These are phyloP conservation scores for Coniochaeta ligniaria DNA, from an alignment of 2,329 filamentous ascomycete species.

Conservation along the genomic window DNA sequence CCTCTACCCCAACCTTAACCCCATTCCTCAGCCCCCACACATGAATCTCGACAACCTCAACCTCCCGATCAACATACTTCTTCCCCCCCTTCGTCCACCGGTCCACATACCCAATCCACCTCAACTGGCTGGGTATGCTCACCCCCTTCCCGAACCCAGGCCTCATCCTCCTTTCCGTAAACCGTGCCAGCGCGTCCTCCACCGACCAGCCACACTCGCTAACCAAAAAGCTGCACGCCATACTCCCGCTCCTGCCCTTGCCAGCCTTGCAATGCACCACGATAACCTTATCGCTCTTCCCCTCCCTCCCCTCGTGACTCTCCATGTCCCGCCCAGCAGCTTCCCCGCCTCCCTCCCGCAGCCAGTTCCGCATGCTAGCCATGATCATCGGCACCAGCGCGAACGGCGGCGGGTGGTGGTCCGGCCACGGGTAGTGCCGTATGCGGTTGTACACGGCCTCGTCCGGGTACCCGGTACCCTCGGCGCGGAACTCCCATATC, in stretches of 20 bases:
- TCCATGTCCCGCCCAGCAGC: slow-evolving; percentile 8
- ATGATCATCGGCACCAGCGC: slow-evolving; percentile 80
- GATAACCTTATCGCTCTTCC: slow-evolving; percentile 51
- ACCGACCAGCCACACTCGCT: slow-evolving; percentile 64
- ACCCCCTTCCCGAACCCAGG: slow-evolving; percentile 83
- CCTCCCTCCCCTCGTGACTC: slow-evolving; percentile 11
- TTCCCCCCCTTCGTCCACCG: slow-evolving; percentile 72
- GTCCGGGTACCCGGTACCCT: slow-evolving; percentile 94
- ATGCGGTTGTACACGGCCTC: slow-evolving; percentile 78
- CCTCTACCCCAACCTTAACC: slow-evolving; percentile 80
- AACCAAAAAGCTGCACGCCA: slow-evolving; percentile 84
- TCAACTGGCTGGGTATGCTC: slow-evolving; percentile 84
- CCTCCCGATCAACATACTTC: slow-evolving; percentile 70
- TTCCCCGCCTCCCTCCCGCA: slow-evolving; percentile 50
- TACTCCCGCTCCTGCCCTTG: slow-evolving; percentile 86
- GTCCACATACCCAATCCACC: slow-evolving; percentile 85
- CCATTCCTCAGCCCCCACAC: slow-evolving; percentile 83
- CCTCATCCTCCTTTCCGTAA: slow-evolving; percentile 81
- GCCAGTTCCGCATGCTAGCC: slow-evolving; percentile 88
- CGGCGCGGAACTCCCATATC: slow-evolving; percentile 96
- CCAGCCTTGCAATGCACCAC: slow-evolving; percentile 98
- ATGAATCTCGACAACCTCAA: slow-evolving; percentile 85
- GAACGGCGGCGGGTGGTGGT: slow-evolving; percentile 95
- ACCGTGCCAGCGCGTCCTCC: slow-evolving; percentile 45
- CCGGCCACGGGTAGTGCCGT: slow-evolving; percentile 90